Evolutionary conservation across 352 stramenopile species (phyloP).

Genomic region (Thraustotheca clavata): DNA sequence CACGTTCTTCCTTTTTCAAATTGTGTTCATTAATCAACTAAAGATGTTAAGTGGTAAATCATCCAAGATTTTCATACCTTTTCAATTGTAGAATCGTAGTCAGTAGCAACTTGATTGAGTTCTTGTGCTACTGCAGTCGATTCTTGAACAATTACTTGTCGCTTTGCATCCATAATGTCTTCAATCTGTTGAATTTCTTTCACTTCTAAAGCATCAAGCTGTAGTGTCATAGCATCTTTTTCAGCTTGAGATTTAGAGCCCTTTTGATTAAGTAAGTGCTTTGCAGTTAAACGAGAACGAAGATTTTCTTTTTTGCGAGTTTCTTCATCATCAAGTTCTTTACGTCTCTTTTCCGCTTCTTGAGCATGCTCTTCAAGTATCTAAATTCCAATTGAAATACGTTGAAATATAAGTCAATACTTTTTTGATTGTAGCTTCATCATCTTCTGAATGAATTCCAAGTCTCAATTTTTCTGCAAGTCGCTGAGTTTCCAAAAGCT

Average conservation of each 20-base stretch:
- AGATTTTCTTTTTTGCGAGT: conserved; percentile 23
- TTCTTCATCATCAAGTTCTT: conserved; percentile 28
- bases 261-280: conserved; percentile 22
- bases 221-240: conserved; percentile 24
- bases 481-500: neutral
- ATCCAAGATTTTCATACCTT: conserved; percentile 23
- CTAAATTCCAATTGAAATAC: conserved; percentile 21
- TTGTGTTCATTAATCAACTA: conserved; percentile 12
- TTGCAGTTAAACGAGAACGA: conserved; percentile 9
- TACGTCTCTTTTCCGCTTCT: conserved; percentile 20
- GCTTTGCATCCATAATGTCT: conserved; percentile 17
- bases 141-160: neutral
- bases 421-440: conserved; percentile 25
- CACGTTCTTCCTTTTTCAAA: neutral
- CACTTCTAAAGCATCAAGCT: conserved; percentile 19
- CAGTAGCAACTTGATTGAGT: neutral
- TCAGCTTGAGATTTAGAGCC: conserved; percentile 22
- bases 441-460: conserved; percentile 20
- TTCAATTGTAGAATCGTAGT: conserved; percentile 27
- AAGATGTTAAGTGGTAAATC: neutral
- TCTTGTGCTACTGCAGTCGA: conserved; percentile 2
- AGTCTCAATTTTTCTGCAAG: conserved; percentile 22
- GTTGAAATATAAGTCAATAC: conserved; percentile 25
- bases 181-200: conserved; percentile 23
- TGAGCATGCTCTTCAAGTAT: conserved; percentile 25